phyloP scores from a whole-genome alignment of 148 eudicot species.

The Dysphania ambrosioides region DNA sequence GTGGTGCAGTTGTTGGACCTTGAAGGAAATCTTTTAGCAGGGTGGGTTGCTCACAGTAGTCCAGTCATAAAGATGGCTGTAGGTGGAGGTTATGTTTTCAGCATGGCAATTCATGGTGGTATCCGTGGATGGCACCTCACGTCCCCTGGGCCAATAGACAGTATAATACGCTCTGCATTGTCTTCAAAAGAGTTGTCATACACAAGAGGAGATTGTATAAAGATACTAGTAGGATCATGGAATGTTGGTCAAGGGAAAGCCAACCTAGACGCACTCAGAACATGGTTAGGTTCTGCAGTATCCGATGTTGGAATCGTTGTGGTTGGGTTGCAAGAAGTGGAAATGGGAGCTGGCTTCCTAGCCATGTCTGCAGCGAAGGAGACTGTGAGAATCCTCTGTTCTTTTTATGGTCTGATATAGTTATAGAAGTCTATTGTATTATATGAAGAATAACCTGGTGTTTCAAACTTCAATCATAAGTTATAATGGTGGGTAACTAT shows the following conservation, averaged over 20 bases:
- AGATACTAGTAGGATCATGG: slow-evolving; percentile 91
- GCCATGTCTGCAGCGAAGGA: slow-evolving; percentile 99
- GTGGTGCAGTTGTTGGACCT: slow-evolving; percentile 73
- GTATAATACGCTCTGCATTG: slow-evolving; percentile 52
- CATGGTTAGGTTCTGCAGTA: slow-evolving; percentile 72
- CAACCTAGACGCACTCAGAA: slow-evolving; percentile 65
- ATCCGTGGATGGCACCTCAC: slow-evolving; percentile 89
- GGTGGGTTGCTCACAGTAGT: slow-evolving; percentile 88
- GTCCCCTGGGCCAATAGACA: slow-evolving; percentile 87
- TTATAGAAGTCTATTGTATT: too few relatives aligned
- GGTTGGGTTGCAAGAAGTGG: slow-evolving; percentile 97
- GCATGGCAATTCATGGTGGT: slow-evolving; percentile 98
- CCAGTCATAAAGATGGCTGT: slow-evolving; percentile 77
- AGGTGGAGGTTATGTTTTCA: slow-evolving; percentile 64
- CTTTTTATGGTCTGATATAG: slow-evolving; percentile 1
- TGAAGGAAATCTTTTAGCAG: slow-evolving; percentile 69
- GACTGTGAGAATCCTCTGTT: slow-evolving; percentile 52
- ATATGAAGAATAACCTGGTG: not conserved
- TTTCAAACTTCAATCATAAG: not conserved
- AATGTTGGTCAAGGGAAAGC: slow-evolving; percentile 97
- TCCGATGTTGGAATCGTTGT: slow-evolving; percentile 87
- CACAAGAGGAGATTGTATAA: slow-evolving; percentile 61
- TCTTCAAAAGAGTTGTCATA: slow-evolving; percentile 61
- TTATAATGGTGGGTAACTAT: not conserved
- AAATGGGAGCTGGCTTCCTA: slow-evolving; percentile 99